Percentiles rank a stretch among this genome's conserved stretches.
Conservation (phyloP, 2,329 filamentous ascomycete species). For the Hymenoscyphus albidus region DNA sequence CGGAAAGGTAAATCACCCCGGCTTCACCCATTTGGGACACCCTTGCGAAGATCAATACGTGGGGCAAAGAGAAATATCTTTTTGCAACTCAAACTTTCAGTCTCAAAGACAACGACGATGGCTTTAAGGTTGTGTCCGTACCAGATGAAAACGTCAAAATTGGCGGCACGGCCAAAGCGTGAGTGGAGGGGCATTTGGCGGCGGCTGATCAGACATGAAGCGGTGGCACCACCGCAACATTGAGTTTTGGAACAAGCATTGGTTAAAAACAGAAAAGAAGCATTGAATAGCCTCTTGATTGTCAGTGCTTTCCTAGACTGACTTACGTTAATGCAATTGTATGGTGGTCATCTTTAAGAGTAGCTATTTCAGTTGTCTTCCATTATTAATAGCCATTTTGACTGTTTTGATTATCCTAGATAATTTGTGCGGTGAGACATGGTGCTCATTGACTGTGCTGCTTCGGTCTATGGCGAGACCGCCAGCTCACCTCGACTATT, state of each 20-base stretch:
- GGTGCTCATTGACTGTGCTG: no score
- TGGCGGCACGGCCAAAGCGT: background rate
- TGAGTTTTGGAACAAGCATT: background rate
- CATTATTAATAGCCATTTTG: no score
- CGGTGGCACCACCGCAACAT: conserved; percentile 14
- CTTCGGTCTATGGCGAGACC: no score
- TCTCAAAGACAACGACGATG: background rate
- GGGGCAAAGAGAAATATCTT: background rate
- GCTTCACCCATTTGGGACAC: background rate
- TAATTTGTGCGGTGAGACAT: no score
- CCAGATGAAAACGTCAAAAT: background rate
- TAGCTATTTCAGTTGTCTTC: no score
- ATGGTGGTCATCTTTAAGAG: no score
- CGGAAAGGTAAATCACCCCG: background rate
- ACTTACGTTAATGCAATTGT: no score
- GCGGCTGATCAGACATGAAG: background rate
- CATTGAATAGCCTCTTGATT: no score
- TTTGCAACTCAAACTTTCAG: background rate
- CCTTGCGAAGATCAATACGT: background rate
- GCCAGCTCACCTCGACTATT: no score
- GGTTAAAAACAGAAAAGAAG: no score
- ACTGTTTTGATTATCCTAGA: no score
- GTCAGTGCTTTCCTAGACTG: no score
- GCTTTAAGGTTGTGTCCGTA: background rate
- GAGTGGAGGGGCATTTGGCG: background rate